Evolutionary conservation across 2,329 filamentous ascomycete species (phyloP).

Genomic region (Xylaria sp.): DNA sequence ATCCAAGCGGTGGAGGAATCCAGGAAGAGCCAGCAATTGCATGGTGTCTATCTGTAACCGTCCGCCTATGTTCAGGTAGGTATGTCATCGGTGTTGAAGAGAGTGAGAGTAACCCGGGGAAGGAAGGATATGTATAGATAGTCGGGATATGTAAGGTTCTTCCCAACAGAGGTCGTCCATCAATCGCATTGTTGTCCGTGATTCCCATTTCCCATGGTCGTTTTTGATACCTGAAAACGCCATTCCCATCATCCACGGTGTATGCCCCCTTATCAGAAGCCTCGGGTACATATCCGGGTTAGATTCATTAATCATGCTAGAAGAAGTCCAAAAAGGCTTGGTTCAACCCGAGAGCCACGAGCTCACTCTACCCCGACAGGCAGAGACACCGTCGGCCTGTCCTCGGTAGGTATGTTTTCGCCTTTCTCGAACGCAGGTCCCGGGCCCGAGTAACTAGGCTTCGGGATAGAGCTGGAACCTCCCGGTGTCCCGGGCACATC

Average conservation of each 20-base stretch:
- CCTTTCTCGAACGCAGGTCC: slow-evolving; percentile 56
- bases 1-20: not conserved
- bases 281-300: not conserved
- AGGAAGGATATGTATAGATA: not conserved
- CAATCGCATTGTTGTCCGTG: not conserved
- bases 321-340: slow-evolving; percentile 23
- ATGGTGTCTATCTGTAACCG: too few relatives aligned
- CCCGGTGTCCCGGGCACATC: slow-evolving; percentile 4
- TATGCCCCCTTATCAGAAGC: not conserved
- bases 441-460: slow-evolving; percentile 54
- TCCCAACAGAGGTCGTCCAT: not conserved
- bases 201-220: not conserved
- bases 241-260: slow-evolving; percentile 2
- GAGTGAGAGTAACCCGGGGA: not conserved
- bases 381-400: slow-evolving; percentile 40
- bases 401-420: slow-evolving; percentile 43
- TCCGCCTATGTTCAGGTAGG: not conserved
- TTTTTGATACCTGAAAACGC: slow-evolving; percentile 9
- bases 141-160: not conserved
- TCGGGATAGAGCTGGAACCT: slow-evolving; percentile 36
- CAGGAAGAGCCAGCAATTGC: not conserved
- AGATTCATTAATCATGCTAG: slow-evolving; percentile 5
- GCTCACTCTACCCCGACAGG: slow-evolving; percentile 2
- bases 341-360: not conserved
- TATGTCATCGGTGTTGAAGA: not conserved